These are phyloP conservation scores for Fusarium tuaranense DNA, from an alignment of 2,329 filamentous ascomycete genomes.

Conservation along the genomic window DNA sequence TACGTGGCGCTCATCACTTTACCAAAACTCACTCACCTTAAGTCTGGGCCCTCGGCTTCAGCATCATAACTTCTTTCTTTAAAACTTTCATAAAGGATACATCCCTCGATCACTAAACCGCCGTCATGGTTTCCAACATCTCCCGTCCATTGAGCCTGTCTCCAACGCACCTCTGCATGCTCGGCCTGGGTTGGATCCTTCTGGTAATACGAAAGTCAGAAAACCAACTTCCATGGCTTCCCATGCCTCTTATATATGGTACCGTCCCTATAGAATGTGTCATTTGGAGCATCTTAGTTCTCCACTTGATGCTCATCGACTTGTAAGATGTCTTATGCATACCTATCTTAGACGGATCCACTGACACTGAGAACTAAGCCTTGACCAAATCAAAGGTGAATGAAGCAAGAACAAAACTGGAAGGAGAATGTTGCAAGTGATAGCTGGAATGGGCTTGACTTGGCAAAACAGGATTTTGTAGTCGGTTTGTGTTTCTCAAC, in stretches of 20 bases:
- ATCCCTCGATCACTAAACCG: neutral
- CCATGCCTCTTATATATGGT: neutral
- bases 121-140: neutral
- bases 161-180: neutral
- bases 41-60: neutral
- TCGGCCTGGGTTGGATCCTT: neutral
- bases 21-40: neutral
- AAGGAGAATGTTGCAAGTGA: neutral
- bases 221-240: neutral
- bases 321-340: neutral
- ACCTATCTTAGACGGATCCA: neutral
- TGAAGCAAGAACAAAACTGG: neutral
- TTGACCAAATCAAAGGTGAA: neutral
- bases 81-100: neutral
- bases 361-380: neutral
- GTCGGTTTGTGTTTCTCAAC: neutral
- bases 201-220: neutral
- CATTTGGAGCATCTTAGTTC: neutral
- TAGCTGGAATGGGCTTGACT: neutral
- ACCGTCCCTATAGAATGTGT: neutral
- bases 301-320: neutral
- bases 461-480: neutral
- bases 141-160: neutral
- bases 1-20: neutral
- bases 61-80: neutral